Base-by-base conservation (phyloP, 495 filamentous ascomycete species). In the Friedmanniomyces endolithicus region DNA sequence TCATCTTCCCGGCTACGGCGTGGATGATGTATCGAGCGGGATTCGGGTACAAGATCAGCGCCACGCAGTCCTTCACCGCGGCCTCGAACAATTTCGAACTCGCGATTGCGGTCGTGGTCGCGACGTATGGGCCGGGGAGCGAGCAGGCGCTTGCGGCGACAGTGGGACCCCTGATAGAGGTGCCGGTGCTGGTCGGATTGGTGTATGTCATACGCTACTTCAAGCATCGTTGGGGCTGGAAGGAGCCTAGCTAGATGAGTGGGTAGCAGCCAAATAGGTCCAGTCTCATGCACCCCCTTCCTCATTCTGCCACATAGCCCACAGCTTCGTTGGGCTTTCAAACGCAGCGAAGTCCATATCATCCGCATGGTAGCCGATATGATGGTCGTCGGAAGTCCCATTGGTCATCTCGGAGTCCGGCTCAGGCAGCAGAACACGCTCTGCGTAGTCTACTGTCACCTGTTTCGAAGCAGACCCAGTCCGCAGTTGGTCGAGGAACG, bases 81-180 rank as follows among this genome's bases (percentile, higher is more conserved):
- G 90, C 90, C 2, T 95, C 88, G 66, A 96, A 96, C 59, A 95
- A 95, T 63, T 95, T 96, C 62, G 90, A 95, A 72, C 69, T 95
- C 17, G 90, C 90, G 0, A 94, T 96, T 70, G 90, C 90, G 1
- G 89, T 96, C 1, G 89, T 87, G 1, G 81, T 95, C 4, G 87
- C 88, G 2, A 82, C 83, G 2, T 95, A 84, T 71, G 90, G 90
- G 0, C 76, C 85, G 0, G 70, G 82, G 25, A 88, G 84, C 61
- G 84, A 90, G 43, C 86, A 95, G 65, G 90, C 89, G 0, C 70
- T 95, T 25, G 90, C 90, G n/a, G 74, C 85, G 11, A 95, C 89
- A 1, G 89, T 95, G 0, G 90, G 90, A 2, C 90, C 90, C 12
- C 66, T 97, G 62, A 86, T 96, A 57, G 90, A 95, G 65, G 90